phyloP scores from a whole-genome alignment of 202 grass and related monocot species.

The Elaeis oleifera region DNA sequence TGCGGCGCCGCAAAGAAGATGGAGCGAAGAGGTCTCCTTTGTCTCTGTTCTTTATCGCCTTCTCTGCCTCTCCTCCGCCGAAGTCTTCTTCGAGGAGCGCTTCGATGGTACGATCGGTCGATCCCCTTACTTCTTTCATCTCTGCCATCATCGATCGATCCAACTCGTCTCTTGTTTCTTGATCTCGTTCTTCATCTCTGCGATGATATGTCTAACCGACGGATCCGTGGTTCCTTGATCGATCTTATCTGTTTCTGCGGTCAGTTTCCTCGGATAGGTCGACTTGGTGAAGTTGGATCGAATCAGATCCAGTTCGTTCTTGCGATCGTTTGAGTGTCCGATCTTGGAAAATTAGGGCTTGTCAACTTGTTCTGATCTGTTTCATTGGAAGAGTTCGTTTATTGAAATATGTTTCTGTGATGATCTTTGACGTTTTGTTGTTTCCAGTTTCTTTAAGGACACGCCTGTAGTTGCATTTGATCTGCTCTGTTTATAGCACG shows the following conservation, averaged over 20 bases:
- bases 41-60: not conserved
- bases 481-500: too few relatives aligned
- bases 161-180: not conserved
- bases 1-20: too few relatives aligned
- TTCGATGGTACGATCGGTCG: not conserved
- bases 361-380: too few relatives aligned
- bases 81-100: constrained; percentile 3
- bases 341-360: not conserved
- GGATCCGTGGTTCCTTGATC: not conserved
- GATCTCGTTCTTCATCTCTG: not conserved
- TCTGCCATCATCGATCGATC: not conserved
- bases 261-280: not conserved
- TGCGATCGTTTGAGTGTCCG: not conserved
- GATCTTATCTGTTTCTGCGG: not conserved
- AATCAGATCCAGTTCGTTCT: not conserved
- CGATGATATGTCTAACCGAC: not conserved
- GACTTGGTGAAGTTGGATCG: not conserved
- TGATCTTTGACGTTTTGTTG: not conserved
- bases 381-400: not conserved
- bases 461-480: too few relatives aligned
- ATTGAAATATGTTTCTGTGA: not conserved
- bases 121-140: too few relatives aligned
- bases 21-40: not conserved
- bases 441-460: not conserved
- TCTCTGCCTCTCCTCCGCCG: not conserved